These are phyloP conservation scores for Fusarium gaditjirri DNA, from an alignment of 2,329 filamentous ascomycete species.

Conservation along the genomic window DNA sequence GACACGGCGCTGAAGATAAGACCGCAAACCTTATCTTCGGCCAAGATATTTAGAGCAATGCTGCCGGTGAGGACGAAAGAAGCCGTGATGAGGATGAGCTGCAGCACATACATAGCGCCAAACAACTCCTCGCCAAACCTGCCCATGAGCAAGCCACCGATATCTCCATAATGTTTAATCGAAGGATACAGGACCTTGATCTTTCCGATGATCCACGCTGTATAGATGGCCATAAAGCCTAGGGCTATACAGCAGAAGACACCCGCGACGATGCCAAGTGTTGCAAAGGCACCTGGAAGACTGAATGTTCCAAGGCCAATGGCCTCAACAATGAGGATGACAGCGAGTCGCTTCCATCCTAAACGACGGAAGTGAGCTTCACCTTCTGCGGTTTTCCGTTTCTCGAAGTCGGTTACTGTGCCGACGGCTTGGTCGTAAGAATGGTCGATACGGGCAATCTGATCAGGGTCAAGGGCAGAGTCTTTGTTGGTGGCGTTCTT, in stretches of 20 bases:
- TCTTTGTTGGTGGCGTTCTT: background rate
- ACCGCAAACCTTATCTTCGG: conserved; percentile 58
- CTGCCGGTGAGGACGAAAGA: conserved; percentile 74
- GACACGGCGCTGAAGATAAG: conserved; percentile 54
- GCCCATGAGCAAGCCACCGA: conserved; percentile 68
- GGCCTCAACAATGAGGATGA: conserved; percentile 40
- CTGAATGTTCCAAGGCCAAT: conserved; percentile 42
- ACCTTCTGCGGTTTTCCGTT: conserved; percentile 36
- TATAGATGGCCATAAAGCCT: conserved; percentile 54
- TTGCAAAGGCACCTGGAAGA: conserved; percentile 39
- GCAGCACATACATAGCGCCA: conserved; percentile 65
- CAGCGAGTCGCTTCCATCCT: conserved; percentile 41
- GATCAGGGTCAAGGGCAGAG: background rate
- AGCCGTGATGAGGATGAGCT: conserved; percentile 72
- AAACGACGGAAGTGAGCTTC: conserved; percentile 37
- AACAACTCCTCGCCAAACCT: conserved; percentile 66
- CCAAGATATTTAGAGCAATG: conserved; percentile 71
- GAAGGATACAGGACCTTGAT: conserved; percentile 58
- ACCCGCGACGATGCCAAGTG: conserved; percentile 48
- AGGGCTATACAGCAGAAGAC: conserved; percentile 49
- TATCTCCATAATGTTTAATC: conserved; percentile 72
- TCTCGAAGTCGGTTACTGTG: conserved; percentile 40
- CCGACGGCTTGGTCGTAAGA: conserved; percentile 35
- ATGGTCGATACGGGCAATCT: conserved; percentile 24
- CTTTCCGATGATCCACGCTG: conserved; percentile 54